Evolutionary conservation across 176 grass and related monocot species (phyloP).

Genomic region (Cenchrus purpureus): DNA sequence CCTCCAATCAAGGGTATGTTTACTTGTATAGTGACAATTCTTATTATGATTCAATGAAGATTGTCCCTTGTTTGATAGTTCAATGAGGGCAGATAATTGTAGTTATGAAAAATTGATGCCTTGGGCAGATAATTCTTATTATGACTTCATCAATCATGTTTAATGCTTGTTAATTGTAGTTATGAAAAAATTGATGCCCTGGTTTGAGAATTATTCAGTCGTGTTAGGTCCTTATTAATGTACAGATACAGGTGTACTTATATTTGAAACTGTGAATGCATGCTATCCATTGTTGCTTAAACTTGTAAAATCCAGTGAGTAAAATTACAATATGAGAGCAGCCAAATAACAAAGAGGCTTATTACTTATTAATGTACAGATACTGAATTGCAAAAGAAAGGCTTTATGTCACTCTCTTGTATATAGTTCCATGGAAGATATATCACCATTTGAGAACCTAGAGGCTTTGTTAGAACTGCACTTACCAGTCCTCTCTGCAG

Average conservation of each 20-base stretch:
- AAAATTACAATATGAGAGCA: constrained; percentile 7
- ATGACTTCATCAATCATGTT: no score
- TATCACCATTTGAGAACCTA: neutral
- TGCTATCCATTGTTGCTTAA: neutral
- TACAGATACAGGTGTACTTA: constrained; percentile 7
- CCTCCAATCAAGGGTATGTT: no score
- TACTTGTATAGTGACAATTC: no score
- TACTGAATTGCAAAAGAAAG: constrained; percentile 12
- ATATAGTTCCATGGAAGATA: neutral
- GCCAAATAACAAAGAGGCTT: neutral
- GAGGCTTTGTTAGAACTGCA: neutral
- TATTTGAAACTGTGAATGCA: constrained; percentile 15
- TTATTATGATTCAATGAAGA: no score
- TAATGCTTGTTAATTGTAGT: no score
- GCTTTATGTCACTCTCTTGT: neutral
- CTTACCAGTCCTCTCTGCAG: neutral
- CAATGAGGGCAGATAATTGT: no score
- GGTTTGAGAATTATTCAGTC: neutral
- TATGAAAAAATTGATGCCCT: neutral
- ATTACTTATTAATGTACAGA: no score
- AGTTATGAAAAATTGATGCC: no score
- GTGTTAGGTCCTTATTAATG: constrained; percentile 23
- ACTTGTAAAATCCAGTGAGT: neutral
- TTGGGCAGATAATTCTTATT: no score
- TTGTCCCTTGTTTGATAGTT: no score